A percentile compares a stretch with the other conserved stretches of the same genome.
phyloP scores from a whole-genome alignment of 2,329 filamentous ascomycete genomes.

The Graphium sp. region DNA sequence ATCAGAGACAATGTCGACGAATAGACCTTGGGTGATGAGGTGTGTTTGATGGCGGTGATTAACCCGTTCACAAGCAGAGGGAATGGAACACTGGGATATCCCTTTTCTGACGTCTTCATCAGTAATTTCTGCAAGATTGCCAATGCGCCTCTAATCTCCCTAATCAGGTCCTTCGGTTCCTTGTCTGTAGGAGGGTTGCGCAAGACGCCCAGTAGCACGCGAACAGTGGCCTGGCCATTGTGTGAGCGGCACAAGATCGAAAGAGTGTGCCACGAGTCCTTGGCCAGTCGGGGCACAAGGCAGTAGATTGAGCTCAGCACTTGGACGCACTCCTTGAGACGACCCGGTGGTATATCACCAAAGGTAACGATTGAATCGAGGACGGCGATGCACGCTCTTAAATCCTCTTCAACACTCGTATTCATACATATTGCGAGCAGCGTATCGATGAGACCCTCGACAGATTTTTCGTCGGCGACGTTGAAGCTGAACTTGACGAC shows the following conservation, averaged over 20 bases:
- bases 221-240: conserved; percentile 52
- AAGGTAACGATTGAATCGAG: conserved; percentile 58
- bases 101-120: conserved; percentile 39
- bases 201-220: conserved; percentile 46
- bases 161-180: conserved; percentile 31
- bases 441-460: conserved; percentile 42
- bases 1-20: conserved; percentile 31
- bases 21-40: conserved; percentile 25
- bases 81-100: conserved; percentile 42
- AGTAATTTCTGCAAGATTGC: conserved; percentile 46
- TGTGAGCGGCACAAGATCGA: conserved; percentile 58
- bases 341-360: conserved; percentile 46
- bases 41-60: conserved; percentile 27
- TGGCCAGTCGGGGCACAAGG: conserved; percentile 41
- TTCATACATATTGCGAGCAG: conserved; percentile 51
- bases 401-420: conserved; percentile 46
- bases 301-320: conserved; percentile 58
- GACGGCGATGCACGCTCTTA: conserved; percentile 49
- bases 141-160: conserved; percentile 45
- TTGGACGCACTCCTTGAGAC: conserved; percentile 49
- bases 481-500: conserved; percentile 65
- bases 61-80: conserved; percentile 41
- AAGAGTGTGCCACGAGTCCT: conserved; percentile 53
- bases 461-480: conserved; percentile 43
- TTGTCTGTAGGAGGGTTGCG: conserved; percentile 27